Base-by-base conservation (phyloP, 768 basidiomycete species). In the Pleurotus salmoneostramineus region DNA sequence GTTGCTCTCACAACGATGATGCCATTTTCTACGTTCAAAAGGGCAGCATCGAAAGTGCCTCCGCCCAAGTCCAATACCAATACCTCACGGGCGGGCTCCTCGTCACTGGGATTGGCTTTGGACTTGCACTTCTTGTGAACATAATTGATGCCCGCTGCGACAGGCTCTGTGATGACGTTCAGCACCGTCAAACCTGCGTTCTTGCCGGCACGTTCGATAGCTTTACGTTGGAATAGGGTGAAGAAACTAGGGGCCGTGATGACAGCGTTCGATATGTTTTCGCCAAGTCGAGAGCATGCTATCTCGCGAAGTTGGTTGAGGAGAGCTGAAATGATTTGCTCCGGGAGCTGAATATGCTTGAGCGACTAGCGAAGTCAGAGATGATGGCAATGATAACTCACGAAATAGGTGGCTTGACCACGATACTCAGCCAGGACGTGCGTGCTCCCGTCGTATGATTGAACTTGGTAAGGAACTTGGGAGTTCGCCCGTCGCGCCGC, bases 1-100 rank as follows among this genome's bases (percentile, higher is more conserved):
- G 85, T 87, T 57, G 85, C 84, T 69, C 84, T 81, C 63, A 86
- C 85, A 69, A 87, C 83, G 72, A 88, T 88, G 62, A 87, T 83
- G 64, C 84, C 83, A 63, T 83, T 85, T 59, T 84, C 82, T 70
- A 89, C 84, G 60, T 82, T 79, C 50, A 89, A 77, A 43, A 88
- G 79, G 48, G 85, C 86, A 46, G 87, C 87, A 76, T 87, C 85
- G 72, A 88, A 88, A 50, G 85, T 88, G 62, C 87, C 86, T 62
- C 87, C 86, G 61, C 86, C 86, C 49, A 89, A 77, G 70, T 88
- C 87, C 76, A 87, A 87, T 62, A 87, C 84, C 65, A 89, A 77
- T 54, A 88, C 76, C 65, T 81, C 83, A 69, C 68, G 84, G 72
- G 75, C 85, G 6, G 10, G 12, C 7, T 55, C 52, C 8, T 43